phyloP scores from a whole-genome alignment of 2,329 filamentous ascomycete genomes.

The Macrophomina pseudophaseolina region DNA sequence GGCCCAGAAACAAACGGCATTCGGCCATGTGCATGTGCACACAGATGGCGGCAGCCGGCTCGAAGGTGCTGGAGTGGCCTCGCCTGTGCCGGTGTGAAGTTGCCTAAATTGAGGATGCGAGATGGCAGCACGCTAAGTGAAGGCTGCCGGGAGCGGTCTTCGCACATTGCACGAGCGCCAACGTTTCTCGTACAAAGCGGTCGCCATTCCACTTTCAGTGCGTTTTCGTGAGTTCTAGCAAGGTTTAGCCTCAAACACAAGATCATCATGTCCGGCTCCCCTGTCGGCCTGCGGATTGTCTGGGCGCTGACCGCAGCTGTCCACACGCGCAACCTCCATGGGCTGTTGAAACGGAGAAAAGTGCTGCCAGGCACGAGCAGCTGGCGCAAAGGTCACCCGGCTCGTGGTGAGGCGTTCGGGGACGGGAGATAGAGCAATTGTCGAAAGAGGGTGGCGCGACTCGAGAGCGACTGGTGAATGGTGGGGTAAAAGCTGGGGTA shows the following conservation, averaged over 20 bases:
- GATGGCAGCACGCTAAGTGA: background rate
- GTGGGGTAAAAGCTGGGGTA: constrained; percentile 25
- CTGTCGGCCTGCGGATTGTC: background rate
- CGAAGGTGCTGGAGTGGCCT: background rate
- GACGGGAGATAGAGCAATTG: background rate
- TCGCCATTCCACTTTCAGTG: background rate
- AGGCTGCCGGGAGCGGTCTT: background rate
- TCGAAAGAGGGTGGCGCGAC: constrained; percentile 18
- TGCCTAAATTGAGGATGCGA: constrained; percentile 6
- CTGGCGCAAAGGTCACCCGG: background rate
- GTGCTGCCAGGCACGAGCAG: background rate
- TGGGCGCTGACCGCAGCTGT: background rate
- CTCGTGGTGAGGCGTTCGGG: background rate
- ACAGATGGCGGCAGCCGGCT: background rate
- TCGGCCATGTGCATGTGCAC: background rate
- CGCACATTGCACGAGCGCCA: background rate
- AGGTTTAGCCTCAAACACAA: background rate
- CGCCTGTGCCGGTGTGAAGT: constrained; percentile 2
- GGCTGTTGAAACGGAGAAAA: background rate
- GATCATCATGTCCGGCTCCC: background rate
- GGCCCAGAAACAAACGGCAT: background rate
- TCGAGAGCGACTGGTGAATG: constrained; percentile 2
- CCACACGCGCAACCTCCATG: no score
- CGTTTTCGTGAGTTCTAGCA: background rate
- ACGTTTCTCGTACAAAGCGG: background rate